These are phyloP conservation scores for Martensiomyces pterosporus DNA, from an alignment of 192 early-diverging fungal genomes.

Conservation along the genomic window DNA sequence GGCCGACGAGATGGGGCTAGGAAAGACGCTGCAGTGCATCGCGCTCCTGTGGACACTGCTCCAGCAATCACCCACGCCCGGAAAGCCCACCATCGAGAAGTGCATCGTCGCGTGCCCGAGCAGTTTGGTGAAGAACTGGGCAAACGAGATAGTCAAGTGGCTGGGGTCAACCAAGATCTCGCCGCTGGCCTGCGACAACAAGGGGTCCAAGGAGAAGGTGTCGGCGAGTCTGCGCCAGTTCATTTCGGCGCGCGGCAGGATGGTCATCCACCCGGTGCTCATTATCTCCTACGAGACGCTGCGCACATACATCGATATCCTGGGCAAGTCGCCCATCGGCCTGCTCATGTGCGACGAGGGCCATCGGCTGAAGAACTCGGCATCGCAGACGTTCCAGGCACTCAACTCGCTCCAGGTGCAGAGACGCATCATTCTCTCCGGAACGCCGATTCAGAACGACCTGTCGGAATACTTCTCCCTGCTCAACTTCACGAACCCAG, in stretches of 20 bases:
- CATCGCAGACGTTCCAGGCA: constrained; percentile 76
- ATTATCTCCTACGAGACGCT: constrained; percentile 98
- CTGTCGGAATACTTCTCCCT: constrained; percentile 91
- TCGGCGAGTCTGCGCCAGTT: constrained; percentile 73
- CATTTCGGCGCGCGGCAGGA: constrained; percentile 78
- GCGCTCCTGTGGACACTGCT: constrained; percentile 96
- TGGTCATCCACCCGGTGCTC: constrained; percentile 82
- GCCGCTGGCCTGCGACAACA: constrained; percentile 85
- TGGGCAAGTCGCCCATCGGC: constrained; percentile 80
- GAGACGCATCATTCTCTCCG: constrained; percentile 89
- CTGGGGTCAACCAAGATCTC: constrained; percentile 77
- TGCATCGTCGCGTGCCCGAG: constrained; percentile 96
- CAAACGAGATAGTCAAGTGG: constrained; percentile 97
- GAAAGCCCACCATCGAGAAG: constrained; percentile 94
- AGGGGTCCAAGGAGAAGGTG: constrained; percentile 83
- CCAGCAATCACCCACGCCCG: constrained; percentile 79
- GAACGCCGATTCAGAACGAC: constrained; percentile 94
- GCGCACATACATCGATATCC: constrained; percentile 71
- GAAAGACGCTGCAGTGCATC: constrained; percentile 89
- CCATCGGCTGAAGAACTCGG: constrained; percentile 89
- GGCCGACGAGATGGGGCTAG: constrained; percentile 98
- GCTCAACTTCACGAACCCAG: constrained; percentile 93
- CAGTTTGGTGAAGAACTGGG: constrained; percentile 96
- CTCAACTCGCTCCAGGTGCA: constrained; percentile 84
- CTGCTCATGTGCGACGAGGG: constrained; percentile 96